Evolutionary conservation across 2,329 filamentous ascomycete genomes (phyloP).

Genomic region (Paramyrothecium roridum): DNA sequence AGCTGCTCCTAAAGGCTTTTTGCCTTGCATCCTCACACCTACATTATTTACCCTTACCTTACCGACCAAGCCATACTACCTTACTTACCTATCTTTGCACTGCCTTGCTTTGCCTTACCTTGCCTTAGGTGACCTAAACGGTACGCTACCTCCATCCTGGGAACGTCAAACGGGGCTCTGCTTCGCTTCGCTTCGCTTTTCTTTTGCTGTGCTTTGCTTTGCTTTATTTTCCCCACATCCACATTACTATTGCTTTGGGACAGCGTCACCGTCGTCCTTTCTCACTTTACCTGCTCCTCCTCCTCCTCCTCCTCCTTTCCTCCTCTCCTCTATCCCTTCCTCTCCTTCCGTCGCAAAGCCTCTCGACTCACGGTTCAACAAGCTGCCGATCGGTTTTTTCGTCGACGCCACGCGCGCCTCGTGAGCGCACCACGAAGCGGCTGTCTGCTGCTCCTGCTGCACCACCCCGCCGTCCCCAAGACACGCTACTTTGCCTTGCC

Average conservation of each 20-base stretch:
- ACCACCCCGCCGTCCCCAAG: not conserved
- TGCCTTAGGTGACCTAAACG: too few relatives aligned
- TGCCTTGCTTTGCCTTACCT: not conserved
- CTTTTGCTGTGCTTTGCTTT: too few relatives aligned
- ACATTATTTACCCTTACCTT: not conserved
- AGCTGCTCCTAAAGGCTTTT: too few relatives aligned
- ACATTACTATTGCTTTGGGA: too few relatives aligned
- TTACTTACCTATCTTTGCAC: not conserved
- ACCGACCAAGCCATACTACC: not conserved
- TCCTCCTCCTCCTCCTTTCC: not conserved
- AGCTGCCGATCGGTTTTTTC: not conserved
- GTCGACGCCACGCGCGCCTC: not conserved
- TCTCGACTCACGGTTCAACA: not conserved
- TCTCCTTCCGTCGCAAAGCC: not conserved
- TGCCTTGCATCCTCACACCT: not conserved
- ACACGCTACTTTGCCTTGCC: not conserved
- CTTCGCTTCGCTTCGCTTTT: not conserved
- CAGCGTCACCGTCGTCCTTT: not conserved
- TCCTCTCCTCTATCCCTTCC: not conserved
- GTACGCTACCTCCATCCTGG: too few relatives aligned
- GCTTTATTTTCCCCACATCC: too few relatives aligned
- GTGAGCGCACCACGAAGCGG: not conserved
- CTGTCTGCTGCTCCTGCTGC: not conserved
- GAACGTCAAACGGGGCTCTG: not conserved
- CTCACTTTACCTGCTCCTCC: not conserved